These are phyloP conservation scores for Rubia peregrina DNA, from an alignment of 305 asterid genomes.

Conservation along the genomic window DNA sequence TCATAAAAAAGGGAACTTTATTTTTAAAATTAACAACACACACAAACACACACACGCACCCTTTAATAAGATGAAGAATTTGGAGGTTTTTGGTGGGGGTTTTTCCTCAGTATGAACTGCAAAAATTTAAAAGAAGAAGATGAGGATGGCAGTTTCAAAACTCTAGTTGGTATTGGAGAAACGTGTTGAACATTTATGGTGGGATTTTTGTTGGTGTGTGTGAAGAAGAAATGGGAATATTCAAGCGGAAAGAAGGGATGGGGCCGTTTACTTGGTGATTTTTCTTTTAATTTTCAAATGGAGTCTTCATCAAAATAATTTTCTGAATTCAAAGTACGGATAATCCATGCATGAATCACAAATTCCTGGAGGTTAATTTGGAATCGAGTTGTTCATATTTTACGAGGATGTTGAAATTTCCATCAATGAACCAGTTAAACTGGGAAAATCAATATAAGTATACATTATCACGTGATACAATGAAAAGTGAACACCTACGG, in stretches of 20 bases:
- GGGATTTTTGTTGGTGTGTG: neutral
- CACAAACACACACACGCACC: no score
- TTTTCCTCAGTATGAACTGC: neutral
- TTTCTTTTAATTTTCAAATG: neutral
- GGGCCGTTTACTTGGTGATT: slow-evolving; percentile 4
- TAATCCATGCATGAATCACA: slow-evolving; percentile 1
- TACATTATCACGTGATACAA: no score
- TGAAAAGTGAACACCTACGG: no score
- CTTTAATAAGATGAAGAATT: neutral
- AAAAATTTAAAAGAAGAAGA: slow-evolving; percentile 2
- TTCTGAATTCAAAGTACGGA: neutral
- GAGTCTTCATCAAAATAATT: neutral
- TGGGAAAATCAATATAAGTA: no score
- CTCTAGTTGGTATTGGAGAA: neutral
- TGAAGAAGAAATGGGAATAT: neutral
- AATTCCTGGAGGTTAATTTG: neutral
- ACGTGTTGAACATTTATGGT: neutral
- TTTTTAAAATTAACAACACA: neutral
- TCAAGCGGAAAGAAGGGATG: neutral
- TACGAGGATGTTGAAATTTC: neutral
- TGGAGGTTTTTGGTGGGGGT: neutral
- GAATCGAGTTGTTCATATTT: no score
- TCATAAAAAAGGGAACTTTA: slow-evolving; percentile 5
- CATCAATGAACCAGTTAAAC: no score
- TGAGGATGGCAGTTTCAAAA: neutral